A percentile compares a stretch with the other conserved stretches of the same genome.
phyloP scores from a whole-genome alignment of 2,329 filamentous ascomycete genomes.

The Pseudocercospora macadamiae region DNA sequence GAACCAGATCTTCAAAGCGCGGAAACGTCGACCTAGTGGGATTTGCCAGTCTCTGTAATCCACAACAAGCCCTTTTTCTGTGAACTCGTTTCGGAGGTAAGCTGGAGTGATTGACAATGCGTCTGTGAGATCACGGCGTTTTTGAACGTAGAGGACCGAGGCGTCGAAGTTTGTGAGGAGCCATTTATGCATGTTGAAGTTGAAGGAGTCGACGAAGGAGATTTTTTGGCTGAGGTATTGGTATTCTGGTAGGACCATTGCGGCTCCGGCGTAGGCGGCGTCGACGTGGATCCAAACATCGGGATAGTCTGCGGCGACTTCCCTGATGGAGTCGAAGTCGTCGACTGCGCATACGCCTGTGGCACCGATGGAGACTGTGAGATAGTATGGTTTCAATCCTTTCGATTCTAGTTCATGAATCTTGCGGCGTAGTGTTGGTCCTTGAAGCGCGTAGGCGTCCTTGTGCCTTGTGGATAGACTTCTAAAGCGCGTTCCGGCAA shows the following conservation, averaged over 20 bases:
- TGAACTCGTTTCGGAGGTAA: slow-evolving; percentile 81
- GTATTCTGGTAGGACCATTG: slow-evolving; percentile 80
- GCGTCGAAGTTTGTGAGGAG: slow-evolving; percentile 90
- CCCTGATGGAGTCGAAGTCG: slow-evolving; percentile 71
- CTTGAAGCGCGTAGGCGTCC: slow-evolving; percentile 72
- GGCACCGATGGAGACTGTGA: slow-evolving; percentile 82
- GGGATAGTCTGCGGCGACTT: slow-evolving; percentile 56
- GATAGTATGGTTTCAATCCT: slow-evolving; percentile 81
- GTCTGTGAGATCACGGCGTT: slow-evolving; percentile 74
- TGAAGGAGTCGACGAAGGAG: slow-evolving; percentile 78
- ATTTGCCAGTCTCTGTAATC: slow-evolving; percentile 99
- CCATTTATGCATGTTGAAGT: slow-evolving; percentile 98
- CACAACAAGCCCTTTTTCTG: slow-evolving; percentile 80
- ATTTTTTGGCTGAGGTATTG: slow-evolving; percentile 68
- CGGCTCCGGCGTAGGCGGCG: slow-evolving; percentile 87
- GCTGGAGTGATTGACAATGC: slow-evolving; percentile 77
- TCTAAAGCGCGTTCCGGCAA: slow-evolving; percentile 81
- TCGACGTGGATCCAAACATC: slow-evolving; percentile 90
- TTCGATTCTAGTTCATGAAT: slow-evolving; percentile 67
- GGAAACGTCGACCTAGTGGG: slow-evolving; percentile 84
- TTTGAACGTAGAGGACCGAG: slow-evolving; percentile 77
- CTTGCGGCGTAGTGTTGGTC: slow-evolving; percentile 60
- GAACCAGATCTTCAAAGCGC: slow-evolving; percentile 93
- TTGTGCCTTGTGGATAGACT: slow-evolving; percentile 65
- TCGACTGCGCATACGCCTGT: slow-evolving; percentile 89